phyloP scores from a whole-genome alignment of 306 rosid species.

The Cucumis sativus region DNA sequence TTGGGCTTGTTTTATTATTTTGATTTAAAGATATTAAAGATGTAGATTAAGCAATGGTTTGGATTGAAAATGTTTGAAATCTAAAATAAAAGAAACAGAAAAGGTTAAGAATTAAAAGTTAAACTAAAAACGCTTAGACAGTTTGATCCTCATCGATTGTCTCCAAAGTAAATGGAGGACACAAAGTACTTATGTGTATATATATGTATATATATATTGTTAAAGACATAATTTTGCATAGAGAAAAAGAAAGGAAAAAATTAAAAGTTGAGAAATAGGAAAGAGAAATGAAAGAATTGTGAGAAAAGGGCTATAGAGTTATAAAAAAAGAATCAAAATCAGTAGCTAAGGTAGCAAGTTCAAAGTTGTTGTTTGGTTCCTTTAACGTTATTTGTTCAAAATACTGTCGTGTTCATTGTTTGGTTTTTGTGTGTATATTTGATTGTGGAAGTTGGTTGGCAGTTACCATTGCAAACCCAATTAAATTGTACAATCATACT shows the following conservation, averaged over 20 bases:
- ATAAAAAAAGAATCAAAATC: not conserved
- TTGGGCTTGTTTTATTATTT: no score
- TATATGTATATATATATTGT: no score
- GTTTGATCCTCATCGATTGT: no score
- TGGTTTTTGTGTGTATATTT: not conserved
- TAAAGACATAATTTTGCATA: not conserved
- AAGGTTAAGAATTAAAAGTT: no score
- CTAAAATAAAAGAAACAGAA: no score
- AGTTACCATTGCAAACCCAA: not conserved
- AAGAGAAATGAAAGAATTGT: no score
- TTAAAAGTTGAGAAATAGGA: not conserved
- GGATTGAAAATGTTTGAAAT: no score
- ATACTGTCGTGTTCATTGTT: conserved; percentile 1
- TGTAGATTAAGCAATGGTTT: no score
- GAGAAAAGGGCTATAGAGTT: not conserved
- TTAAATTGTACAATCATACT: not conserved
- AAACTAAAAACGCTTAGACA: no score
- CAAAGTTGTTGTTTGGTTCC: not conserved
- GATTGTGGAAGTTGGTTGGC: not conserved
- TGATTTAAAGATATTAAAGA: no score
- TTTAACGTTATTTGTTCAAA: not conserved
- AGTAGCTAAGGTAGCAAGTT: not conserved
- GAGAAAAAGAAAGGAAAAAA: not conserved
- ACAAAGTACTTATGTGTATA: no score
- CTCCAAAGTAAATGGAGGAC: no score